A percentile compares a stretch with the other conserved stretches of the same genome.
phyloP scores from a whole-genome alignment of 768 basidiomycete species.

The Pleurotus giganteus region DNA sequence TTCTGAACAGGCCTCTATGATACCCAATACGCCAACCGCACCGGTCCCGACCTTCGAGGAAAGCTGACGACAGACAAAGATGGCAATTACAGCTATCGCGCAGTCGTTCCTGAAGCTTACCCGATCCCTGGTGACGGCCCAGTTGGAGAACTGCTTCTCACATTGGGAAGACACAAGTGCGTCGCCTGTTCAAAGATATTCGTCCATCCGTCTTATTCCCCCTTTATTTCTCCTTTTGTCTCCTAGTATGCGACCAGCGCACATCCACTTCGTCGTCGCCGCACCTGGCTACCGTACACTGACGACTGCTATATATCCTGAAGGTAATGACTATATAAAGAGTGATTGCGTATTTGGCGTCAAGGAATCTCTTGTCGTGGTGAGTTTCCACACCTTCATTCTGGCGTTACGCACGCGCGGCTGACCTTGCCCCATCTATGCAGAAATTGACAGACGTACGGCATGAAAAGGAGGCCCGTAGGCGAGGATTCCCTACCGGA shows the following conservation, averaged over 20 bases:
- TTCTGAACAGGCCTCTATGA: not conserved
- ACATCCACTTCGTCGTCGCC: constrained; percentile 72
- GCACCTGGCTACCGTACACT: constrained; percentile 75
- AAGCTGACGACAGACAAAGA: constrained; percentile 56
- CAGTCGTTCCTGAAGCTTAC: constrained; percentile 69
- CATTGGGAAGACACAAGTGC: constrained; percentile 59
- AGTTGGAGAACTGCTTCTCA: constrained; percentile 58
- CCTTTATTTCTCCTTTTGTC: not conserved
- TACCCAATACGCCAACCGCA: constrained; percentile 51
- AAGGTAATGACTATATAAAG: constrained; percentile 61
- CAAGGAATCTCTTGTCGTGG: constrained; percentile 74
- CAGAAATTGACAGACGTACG: constrained; percentile 7
- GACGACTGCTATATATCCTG: constrained; percentile 71
- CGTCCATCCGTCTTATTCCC: not conserved
- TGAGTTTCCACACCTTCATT: constrained; percentile 31
- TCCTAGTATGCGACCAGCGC: constrained; percentile 63
- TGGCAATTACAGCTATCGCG: constrained; percentile 69
- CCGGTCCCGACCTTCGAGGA: constrained; percentile 71
- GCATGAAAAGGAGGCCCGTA: constrained; percentile 9
- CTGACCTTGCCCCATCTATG: no score
- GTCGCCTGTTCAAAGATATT: not conserved
- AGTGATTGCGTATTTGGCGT: constrained; percentile 85
- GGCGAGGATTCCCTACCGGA: constrained; percentile 10
- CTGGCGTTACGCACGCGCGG: no score
- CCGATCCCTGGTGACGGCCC: constrained; percentile 77